Percentiles rank a stretch among this genome's conserved stretches.
Conservation (phyloP, 2,329 filamentous ascomycete species). For the Sporothrix globosa region DNA sequence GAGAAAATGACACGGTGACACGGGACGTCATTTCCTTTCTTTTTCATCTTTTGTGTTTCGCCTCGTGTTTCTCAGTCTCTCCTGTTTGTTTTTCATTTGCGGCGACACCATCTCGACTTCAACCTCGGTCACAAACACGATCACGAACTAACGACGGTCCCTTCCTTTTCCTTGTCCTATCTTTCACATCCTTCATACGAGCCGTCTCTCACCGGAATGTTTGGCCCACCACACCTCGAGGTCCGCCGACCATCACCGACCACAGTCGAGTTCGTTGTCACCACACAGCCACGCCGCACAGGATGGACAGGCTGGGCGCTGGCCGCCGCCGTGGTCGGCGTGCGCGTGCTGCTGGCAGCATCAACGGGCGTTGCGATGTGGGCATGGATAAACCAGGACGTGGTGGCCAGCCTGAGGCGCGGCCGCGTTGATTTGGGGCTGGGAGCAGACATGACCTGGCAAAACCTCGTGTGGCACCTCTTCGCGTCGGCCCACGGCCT, state of each 20-base stretch:
- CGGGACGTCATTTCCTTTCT: not conserved
- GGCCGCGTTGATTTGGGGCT: conserved; percentile 28
- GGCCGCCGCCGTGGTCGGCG: conserved; percentile 49
- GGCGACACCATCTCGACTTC: not conserved
- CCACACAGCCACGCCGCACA: conserved; percentile 64
- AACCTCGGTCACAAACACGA: not conserved
- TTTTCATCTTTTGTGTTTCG: not conserved
- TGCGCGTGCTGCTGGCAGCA: conserved; percentile 49
- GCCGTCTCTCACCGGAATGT: conserved; percentile 53
- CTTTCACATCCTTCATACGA: not conserved
- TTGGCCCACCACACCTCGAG: conserved; percentile 63
- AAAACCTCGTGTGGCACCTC: conserved; percentile 20
- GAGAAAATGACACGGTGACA: conserved; percentile 29
- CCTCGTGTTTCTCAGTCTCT: not conserved
- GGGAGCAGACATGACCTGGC: conserved; percentile 13
- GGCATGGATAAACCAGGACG: conserved; percentile 44
- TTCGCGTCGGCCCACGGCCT: conserved; percentile 21
- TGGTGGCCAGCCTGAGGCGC: not conserved
- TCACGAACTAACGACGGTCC: not conserved
- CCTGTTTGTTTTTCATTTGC: not conserved
- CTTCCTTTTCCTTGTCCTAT: not conserved
- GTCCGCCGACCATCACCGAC: conserved; percentile 76
- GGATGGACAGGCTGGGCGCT: conserved; percentile 45
- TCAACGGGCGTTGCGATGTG: conserved; percentile 56
- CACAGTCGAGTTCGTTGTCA: conserved; percentile 90